These are phyloP conservation scores for Erodium trifolium DNA, from an alignment of 441 rosid species.

Conservation along the genomic window DNA sequence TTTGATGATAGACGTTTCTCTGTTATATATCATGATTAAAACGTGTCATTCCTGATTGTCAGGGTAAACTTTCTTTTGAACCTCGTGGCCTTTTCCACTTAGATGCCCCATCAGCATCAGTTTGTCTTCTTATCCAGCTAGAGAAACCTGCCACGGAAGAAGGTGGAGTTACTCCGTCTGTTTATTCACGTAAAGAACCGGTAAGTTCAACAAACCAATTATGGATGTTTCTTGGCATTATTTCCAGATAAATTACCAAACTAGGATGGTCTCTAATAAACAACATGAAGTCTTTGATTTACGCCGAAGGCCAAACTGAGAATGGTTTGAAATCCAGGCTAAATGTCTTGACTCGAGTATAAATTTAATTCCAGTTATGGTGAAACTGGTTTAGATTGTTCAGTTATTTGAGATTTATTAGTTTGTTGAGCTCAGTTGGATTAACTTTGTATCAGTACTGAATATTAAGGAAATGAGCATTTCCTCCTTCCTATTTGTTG, in stretches of 20 bases:
- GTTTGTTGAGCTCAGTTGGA: constrained; percentile 3
- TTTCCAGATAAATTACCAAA: not conserved
- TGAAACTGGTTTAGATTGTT: too few relatives aligned
- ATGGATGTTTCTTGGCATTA: not conserved
- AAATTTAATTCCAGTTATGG: not conserved
- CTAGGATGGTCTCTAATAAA: not conserved
- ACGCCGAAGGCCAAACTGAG: not conserved
- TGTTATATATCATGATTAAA: constrained; percentile 6
- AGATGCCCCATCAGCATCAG: constrained; percentile 91
- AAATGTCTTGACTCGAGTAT: not conserved
- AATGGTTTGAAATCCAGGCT: not conserved
- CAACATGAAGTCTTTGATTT: constrained; percentile 1
- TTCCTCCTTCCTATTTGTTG: not conserved
- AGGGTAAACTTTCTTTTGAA: constrained; percentile 61
- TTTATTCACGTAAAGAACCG: constrained; percentile 98
- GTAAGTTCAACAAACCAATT: constrained; percentile 42
- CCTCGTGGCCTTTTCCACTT: constrained; percentile 82
- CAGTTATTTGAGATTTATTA: not conserved
- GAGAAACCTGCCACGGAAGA: constrained; percentile 97
- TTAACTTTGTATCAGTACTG: not conserved
- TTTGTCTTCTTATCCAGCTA: constrained; percentile 81
- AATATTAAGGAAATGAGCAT: too few relatives aligned
- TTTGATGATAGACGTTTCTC: not conserved
- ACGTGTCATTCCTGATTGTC: constrained; percentile 16
- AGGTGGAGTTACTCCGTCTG: constrained; percentile 85